Evolutionary conservation across 2,329 filamentous ascomycete species (phyloP).

Genomic region (Phaeosphaeriaceae sp.): DNA sequence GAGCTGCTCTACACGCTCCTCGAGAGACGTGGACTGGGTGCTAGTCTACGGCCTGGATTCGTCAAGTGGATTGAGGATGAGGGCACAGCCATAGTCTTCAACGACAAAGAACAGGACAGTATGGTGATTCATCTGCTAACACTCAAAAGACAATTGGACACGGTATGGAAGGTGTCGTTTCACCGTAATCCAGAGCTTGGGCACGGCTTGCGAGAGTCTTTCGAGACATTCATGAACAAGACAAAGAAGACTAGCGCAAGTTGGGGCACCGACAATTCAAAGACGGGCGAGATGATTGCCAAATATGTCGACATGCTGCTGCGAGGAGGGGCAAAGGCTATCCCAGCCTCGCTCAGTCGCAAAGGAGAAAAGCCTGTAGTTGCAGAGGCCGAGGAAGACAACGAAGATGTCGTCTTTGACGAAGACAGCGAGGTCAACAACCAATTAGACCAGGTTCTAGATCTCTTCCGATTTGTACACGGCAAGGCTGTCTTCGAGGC

Average conservation of each 20-base stretch:
- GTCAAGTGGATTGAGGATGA: constrained; percentile 77
- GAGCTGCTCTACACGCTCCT: constrained; percentile 81
- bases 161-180: constrained; percentile 79
- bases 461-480: constrained; percentile 95
- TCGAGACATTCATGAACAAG: constrained; percentile 92
- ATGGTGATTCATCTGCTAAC: constrained; percentile 87
- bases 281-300: constrained; percentile 98
- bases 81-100: constrained; percentile 79
- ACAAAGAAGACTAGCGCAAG: constrained; percentile 72
- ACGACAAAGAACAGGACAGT: constrained; percentile 77
- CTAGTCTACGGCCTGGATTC: constrained; percentile 75
- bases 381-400: constrained; percentile 67
- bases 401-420: constrained; percentile 71
- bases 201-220: constrained; percentile 82
- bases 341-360: constrained; percentile 72
- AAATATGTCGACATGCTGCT: constrained; percentile 94
- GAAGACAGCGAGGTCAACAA: constrained; percentile 92
- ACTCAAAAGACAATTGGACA: constrained; percentile 79
- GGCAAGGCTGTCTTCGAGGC: constrained; percentile 98
- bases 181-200: constrained; percentile 76
- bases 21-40: constrained; percentile 72
- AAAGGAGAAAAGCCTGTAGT: constrained; percentile 61
- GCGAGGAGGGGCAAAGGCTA: constrained; percentile 83
- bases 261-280: constrained; percentile 85
- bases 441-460: constrained; percentile 89